These are phyloP conservation scores for Penicillium atrosanguineum DNA, from an alignment of 495 filamentous ascomycete genomes.

Conservation along the genomic window DNA sequence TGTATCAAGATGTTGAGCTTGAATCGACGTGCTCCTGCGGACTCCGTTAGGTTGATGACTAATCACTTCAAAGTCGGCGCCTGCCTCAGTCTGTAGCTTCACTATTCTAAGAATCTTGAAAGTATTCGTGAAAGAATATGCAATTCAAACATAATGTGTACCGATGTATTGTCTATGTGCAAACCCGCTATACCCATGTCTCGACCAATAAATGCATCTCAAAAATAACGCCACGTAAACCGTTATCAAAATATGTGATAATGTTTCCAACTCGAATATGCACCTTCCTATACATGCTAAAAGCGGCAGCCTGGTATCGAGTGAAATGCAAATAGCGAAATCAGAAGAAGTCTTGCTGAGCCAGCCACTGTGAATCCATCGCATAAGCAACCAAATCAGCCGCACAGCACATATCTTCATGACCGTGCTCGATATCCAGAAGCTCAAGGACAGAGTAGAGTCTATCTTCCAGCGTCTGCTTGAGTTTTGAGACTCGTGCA, in stretches of 20 bases:
- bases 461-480: constrained; percentile 33
- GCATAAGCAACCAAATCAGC: constrained; percentile 49
- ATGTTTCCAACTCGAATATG: neutral
- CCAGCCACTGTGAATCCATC: constrained; percentile 46
- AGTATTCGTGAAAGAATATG: neutral
- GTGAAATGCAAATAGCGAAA: neutral
- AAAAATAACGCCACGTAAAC: neutral
- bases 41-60: neutral
- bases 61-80: neutral
- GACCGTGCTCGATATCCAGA: constrained; percentile 39
- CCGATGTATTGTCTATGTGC: neutral
- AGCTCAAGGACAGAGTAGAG: constrained; percentile 33
- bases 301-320: too few relatives aligned
- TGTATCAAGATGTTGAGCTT: neutral
- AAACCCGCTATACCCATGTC: neutral
- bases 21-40: neutral
- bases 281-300: neutral
- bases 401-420: constrained; percentile 49
- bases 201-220: neutral
- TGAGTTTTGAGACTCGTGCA: constrained; percentile 20
- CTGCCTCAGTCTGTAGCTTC: neutral
- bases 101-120: neutral
- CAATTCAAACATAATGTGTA: neutral
- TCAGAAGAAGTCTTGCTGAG: constrained; percentile 41
- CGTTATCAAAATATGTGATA: neutral